phyloP scores from a whole-genome alignment of 2,329 filamentous ascomycete species.

The Apiospora kogelbergensis region DNA sequence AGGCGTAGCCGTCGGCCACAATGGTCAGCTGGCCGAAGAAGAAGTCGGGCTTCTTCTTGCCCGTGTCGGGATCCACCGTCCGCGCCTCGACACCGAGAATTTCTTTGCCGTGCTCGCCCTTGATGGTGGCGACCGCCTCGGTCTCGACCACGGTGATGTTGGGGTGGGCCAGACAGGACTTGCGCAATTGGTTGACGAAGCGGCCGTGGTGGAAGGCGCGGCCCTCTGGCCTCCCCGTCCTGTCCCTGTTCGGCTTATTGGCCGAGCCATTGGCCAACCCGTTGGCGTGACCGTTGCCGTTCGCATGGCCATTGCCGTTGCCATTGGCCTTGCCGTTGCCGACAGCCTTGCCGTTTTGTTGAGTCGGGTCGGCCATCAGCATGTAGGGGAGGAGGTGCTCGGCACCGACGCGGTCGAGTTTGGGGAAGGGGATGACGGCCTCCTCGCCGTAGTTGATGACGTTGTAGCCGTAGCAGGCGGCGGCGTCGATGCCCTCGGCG shows the following conservation, averaged over 20 bases:
- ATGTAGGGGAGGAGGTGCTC: slow-evolving; percentile 42
- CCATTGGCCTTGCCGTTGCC: slow-evolving; percentile 9
- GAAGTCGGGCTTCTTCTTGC: slow-evolving; percentile 62
- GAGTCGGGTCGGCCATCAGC: slow-evolving; percentile 17
- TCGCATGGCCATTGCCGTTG: slow-evolving; percentile 10
- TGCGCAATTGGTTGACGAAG: slow-evolving; percentile 81
- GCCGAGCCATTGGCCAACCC: slow-evolving; percentile 21
- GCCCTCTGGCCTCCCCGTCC: slow-evolving; percentile 61
- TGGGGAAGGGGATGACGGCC: slow-evolving; percentile 78
- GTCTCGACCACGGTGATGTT: slow-evolving; percentile 93
- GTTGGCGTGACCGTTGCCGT: slow-evolving; percentile 21
- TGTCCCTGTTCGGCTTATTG: slow-evolving; percentile 24
- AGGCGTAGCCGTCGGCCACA: slow-evolving; percentile 88
- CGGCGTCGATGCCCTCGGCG: slow-evolving; percentile 84
- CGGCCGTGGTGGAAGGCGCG: slow-evolving; percentile 90
- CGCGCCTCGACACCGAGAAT: slow-evolving; percentile 80
- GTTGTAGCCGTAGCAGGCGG: slow-evolving; percentile 82
- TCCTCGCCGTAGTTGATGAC: slow-evolving; percentile 77
- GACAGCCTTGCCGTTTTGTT: neutral
- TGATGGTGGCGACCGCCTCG: slow-evolving; percentile 75
- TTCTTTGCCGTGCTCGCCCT: slow-evolving; percentile 65
- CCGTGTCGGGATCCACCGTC: slow-evolving; percentile 59
- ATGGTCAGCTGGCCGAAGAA: slow-evolving; percentile 91
- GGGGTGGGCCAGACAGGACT: slow-evolving; percentile 69
- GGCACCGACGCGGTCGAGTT: slow-evolving; percentile 36